These are phyloP conservation scores for Starmerella scarabaei DNA, from an alignment of 805 yeast species.

Conservation along the genomic window DNA sequence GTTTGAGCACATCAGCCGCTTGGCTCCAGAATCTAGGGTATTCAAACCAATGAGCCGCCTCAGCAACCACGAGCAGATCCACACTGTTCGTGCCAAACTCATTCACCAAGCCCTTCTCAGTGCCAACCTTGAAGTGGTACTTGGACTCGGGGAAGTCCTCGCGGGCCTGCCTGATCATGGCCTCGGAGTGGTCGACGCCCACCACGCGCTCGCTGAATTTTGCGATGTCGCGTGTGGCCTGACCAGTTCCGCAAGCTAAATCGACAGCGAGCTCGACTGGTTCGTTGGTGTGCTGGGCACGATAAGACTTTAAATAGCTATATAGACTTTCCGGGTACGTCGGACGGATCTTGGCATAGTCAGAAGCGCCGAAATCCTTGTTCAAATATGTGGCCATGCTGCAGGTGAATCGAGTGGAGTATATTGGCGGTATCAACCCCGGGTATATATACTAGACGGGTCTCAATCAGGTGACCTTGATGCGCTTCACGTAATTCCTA, in stretches of 20 bases:
- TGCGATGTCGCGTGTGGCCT: conserved; percentile 45
- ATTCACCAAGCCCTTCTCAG: conserved; percentile 19
- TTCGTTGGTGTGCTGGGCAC: not conserved
- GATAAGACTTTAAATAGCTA: conserved; percentile 30
- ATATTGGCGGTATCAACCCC: not conserved
- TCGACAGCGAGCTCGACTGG: conserved; percentile 38
- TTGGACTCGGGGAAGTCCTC: conserved; percentile 21
- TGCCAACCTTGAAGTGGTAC: conserved; percentile 13
- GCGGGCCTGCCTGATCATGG: conserved; percentile 42
- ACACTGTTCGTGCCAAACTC: conserved; percentile 28
- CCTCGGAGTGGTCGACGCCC: conserved; percentile 50
- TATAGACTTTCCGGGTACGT: conserved; percentile 45
- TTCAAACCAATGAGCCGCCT: conserved; percentile 78
- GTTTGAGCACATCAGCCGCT: conserved; percentile 38
- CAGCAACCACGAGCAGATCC: conserved; percentile 66
- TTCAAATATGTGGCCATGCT: conserved; percentile 62
- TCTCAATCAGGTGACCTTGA: too few species aligned
- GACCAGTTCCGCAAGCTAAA: conserved; percentile 73
- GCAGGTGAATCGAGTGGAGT: not conserved
- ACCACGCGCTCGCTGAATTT: conserved; percentile 36
- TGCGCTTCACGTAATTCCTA: too few species aligned
- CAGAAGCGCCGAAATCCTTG: conserved; percentile 36
- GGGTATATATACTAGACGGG: too few species aligned
- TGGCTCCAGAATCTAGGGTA: conserved; percentile 41
- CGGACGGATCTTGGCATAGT: conserved; percentile 52